These are phyloP conservation scores for Verticillium tricorpus DNA, from an alignment of 2,329 filamentous ascomycete genomes.

Conservation along the genomic window DNA sequence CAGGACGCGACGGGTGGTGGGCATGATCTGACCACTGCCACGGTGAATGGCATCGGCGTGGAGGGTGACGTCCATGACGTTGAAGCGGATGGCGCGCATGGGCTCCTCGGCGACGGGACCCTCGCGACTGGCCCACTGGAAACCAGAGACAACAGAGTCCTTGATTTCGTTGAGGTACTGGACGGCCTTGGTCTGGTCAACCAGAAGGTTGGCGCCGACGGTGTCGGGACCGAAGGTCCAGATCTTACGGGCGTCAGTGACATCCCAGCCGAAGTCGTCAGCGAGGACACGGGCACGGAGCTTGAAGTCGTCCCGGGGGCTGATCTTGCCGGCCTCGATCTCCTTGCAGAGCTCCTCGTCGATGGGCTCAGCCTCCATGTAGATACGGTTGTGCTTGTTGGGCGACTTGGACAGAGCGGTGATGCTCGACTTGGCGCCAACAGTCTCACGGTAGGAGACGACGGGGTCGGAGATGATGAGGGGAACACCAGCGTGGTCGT, in stretches of 20 bases:
- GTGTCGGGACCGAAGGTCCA: conserved; percentile 99
- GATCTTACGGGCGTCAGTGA: conserved; percentile 99
- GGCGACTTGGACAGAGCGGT: conserved; percentile 98
- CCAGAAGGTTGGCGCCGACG: conserved; percentile 93
- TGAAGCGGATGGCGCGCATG: conserved; percentile 95
- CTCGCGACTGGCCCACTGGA: conserved; percentile 99
- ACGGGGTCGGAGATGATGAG: conserved; percentile 98
- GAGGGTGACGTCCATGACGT: conserved; percentile 98
- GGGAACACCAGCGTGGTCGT: conserved; percentile 98
- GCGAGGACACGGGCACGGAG: conserved; percentile 90
- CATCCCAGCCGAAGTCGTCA: conserved; percentile 98
- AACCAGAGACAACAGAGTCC: conserved; percentile 98
- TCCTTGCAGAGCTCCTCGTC: conserved; percentile 85
- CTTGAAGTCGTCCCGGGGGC: conserved; percentile 98
- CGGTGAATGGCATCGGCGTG: conserved; percentile 99
- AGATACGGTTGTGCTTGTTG: conserved; percentile 99
- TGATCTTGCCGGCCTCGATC: conserved; percentile 90
- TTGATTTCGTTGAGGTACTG: conserved; percentile 99
- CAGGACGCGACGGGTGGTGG: conserved; percentile 93
- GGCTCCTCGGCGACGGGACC: conserved; percentile 97
- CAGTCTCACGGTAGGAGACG: conserved; percentile 97
- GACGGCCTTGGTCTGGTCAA: conserved; percentile 99
- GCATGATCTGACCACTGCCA: conserved; percentile 98
- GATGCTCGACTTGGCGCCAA: conserved; percentile 79
- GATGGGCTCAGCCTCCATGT: conserved; percentile 87